Evolutionary conservation across 192 early-diverging fungal species (phyloP).

Genomic region (Pecoramyces ruminantium): DNA sequence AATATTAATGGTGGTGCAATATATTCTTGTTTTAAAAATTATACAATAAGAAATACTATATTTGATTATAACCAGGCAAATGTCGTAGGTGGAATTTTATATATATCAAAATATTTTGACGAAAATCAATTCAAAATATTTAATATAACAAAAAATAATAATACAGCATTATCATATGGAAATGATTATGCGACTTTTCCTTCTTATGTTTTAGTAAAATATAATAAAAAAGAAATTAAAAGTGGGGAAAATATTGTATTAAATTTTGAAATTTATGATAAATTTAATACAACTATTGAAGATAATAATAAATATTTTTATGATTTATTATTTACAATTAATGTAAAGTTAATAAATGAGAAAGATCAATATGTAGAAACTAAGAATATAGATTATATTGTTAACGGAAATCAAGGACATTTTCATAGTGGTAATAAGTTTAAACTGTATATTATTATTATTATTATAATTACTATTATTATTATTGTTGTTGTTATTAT

Average conservation of each 20-base stretch:
- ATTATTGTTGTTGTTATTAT: too few species aligned
- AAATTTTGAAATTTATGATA: not conserved
- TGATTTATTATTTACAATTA: not conserved
- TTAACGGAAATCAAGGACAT: not conserved
- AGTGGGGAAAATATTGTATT: not conserved
- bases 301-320: not conserved
- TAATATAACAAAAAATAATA: not conserved
- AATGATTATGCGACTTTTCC: not conserved
- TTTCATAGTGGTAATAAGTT: not conserved
- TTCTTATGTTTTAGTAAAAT: not conserved
- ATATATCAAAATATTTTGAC: not conserved
- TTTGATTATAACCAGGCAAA: not conserved
- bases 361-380: not conserved
- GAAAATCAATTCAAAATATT: not conserved
- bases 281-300: not conserved
- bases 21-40: not conserved
- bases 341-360: not conserved
- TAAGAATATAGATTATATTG: not conserved
- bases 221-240: not conserved
- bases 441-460: too few species aligned
- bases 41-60: not conserved
- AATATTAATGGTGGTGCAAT: not conserved
- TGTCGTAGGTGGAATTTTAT: not conserved
- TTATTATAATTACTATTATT: too few species aligned
- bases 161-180: not conserved